A percentile compares a stretch with the other conserved stretches of the same genome.
Evolutionary conservation across 148 eudicot genomes (phyloP).

Genomic region (Fallopia convolvulus): DNA sequence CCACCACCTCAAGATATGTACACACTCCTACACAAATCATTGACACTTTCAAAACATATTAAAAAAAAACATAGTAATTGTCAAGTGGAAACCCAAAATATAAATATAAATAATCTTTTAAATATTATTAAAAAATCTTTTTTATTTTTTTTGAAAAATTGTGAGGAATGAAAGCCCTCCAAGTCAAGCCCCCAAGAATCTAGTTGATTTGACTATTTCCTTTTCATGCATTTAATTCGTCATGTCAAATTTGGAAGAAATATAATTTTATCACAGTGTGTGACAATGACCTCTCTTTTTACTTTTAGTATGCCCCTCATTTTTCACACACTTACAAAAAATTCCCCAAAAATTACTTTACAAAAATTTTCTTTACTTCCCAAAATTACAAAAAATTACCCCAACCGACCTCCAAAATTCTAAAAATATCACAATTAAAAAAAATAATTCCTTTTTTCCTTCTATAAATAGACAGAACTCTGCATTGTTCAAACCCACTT

Average conservation of each 20-base stretch:
- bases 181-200: constrained; percentile 13
- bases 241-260: constrained; percentile 11
- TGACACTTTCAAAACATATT: background rate
- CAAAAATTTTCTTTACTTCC: too few relatives aligned
- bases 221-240: constrained; percentile 16
- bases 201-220: constrained; percentile 16
- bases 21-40: background rate
- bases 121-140: too few relatives aligned
- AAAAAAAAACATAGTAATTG: background rate
- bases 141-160: background rate
- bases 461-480: background rate
- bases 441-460: background rate
- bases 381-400: background rate
- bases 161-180: background rate
- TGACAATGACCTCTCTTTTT: background rate
- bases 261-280: background rate
- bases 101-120: background rate
- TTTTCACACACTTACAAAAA: background rate
- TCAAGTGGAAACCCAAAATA: background rate
- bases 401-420: background rate
- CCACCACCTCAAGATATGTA: too few relatives aligned
- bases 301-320: background rate
- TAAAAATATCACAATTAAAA: background rate
- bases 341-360: background rate
- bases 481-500: background rate